Evolutionary conservation across 495 filamentous ascomycete genomes (phyloP).

Genomic region (Oleoguttula mirabilis): DNA sequence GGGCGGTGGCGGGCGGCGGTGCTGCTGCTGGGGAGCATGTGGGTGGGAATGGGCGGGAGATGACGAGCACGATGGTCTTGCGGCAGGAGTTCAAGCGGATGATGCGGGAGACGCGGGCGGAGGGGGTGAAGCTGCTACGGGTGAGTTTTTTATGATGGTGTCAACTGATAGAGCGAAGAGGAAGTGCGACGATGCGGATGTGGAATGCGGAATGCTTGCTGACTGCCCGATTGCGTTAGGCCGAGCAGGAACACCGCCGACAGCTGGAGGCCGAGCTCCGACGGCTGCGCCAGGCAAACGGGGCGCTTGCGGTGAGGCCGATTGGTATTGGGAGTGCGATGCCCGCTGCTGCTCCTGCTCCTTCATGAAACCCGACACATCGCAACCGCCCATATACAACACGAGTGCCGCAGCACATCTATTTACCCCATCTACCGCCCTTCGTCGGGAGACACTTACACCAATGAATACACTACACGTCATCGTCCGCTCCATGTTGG

Average conservation of each 20-base stretch:
- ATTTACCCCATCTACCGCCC: no score
- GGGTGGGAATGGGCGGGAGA: constrained; percentile 29
- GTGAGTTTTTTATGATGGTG: constrained; percentile 35
- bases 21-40: constrained; percentile 9
- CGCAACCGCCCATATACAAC: background rate
- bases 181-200: background rate
- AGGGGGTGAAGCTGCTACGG: constrained; percentile 56
- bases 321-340: background rate
- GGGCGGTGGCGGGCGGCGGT: constrained; percentile 23
- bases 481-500: background rate
- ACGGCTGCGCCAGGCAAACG: constrained; percentile 42
- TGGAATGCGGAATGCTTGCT: constrained; percentile 4
- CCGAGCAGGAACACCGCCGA: constrained; percentile 61
- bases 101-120: constrained; percentile 70
- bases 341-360: background rate
- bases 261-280: constrained; percentile 50
- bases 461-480: background rate
- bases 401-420: background rate
- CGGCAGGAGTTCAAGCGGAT: constrained; percentile 83
- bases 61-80: constrained; percentile 58
- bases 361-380: background rate
- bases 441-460: no score
- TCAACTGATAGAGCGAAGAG: constrained; percentile 1
- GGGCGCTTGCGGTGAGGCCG: constrained; percentile 2
- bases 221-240: constrained; percentile 33